Base-by-base conservation (phyloP, 2,329 filamentous ascomycete species). In the Fusarium agapanthi region DNA sequence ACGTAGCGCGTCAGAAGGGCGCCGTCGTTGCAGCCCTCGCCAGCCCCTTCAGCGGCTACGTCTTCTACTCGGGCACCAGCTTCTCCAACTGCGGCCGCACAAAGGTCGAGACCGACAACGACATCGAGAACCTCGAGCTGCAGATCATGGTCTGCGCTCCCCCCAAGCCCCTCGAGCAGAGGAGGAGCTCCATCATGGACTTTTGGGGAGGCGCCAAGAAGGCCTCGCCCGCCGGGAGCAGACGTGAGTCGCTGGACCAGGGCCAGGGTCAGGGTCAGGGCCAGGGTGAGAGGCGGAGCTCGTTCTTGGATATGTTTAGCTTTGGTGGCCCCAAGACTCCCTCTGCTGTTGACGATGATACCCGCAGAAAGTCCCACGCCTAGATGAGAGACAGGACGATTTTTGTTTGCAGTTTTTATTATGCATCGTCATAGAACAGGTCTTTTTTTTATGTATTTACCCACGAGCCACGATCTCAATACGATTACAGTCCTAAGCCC, bases 41-140 rank as follows among this genome's bases (percentile, higher is more conserved):
- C 26, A 74, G 71, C 13, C 71, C 71, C 40, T 73, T 73, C 63
- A 74, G 59, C 13, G 71, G 71, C 63, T 73, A 73, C 24, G 71
- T 73, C 55, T 73, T 73, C 22, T 73, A 73, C 59, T 73, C 71
- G 2, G 71, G 71, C 38, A 73, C 71, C 38, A 60, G 58, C 47
- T 73, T 73, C 58, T 48, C 71, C 63, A 74, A 73, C 59, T 74
- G 71, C 55, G 71, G 71, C 32, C 71, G 71, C 58, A 72, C 67
- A 44, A 59, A 67, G 16, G 71, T 74, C 16, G 71, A 74, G 55
- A 63, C 70, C 10, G 55, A 64, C 43, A 62, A 70, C 24, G 71
- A 74, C 35, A 57, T 65, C 4, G 71, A 73, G 28, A 68, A 71
- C 37, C 48, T 73, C 11, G 71, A 73, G 59, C 71, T 73, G 10